Base-by-base conservation (phyloP, 2,329 filamentous ascomycete species). In the Penicillium sp. region DNA sequence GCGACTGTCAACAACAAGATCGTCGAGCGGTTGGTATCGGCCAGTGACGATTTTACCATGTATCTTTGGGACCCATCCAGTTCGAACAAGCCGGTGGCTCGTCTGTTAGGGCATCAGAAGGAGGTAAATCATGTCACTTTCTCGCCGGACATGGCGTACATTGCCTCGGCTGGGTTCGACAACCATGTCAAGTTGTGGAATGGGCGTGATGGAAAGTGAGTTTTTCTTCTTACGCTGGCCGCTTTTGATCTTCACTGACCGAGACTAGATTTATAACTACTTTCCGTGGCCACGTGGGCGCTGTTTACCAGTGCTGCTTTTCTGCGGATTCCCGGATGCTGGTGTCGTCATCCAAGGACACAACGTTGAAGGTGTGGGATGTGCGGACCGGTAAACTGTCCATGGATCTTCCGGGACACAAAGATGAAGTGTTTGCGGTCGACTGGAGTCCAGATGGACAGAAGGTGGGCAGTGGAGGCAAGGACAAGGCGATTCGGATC, bases 81-180 rank as follows among this genome's bases (percentile, higher is more conserved):
- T 29, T 81, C 82, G 3, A 85, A 74, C 6, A 95, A 96, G 62
- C 89, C 90, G 0, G 71, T 96, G 3, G 84, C 85, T n/a, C 75
- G 88, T 22, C 76, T 96, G 67, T 67, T 87, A n/a, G 92, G 92
- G 2, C 92, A 98, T 57, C 87, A 95, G 62, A 96, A 96, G 67
- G 85, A 90, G 59, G 89, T 96, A 51, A 95, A 96, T 62, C 85
- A 95, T 60, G 89, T 96, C 32, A 84, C 82, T 0, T 96, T 96
- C 66, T 95, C 87, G 1, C 88, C 90, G 0, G 89, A 96, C 57
- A 90, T 88, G 22, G 74, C 78, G 6, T 75, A 90, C 41, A 88
- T 98, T 53, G 92, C 92, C 6, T 93, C 85, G 25, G 82, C 85
- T 6, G 82, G 83, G 3, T 98, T 90, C 69, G 92, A 98, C 63